phyloP scores from a whole-genome alignment of 1,284 basidiomycete species.

The Trametes sp. region DNA sequence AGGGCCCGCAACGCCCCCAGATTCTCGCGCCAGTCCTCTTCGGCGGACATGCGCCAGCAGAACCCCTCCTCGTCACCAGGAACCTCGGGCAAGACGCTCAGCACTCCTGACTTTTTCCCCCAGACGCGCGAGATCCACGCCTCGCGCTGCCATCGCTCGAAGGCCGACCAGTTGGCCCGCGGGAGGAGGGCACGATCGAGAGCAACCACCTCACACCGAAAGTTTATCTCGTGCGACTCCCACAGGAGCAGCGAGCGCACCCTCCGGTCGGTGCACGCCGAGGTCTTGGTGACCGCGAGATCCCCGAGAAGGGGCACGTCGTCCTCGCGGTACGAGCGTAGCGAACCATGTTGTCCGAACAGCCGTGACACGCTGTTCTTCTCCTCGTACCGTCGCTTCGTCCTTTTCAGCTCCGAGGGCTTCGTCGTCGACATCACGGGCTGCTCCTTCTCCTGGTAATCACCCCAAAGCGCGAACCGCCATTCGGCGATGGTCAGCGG shows the following conservation, averaged over 20 bases:
- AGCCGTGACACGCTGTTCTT: neutral
- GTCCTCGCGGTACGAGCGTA: neutral
- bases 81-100: neutral
- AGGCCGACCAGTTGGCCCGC: neutral
- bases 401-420: neutral
- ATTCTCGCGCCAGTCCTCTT: neutral
- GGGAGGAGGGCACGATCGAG: neutral
- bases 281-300: neutral
- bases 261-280: neutral
- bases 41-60: neutral
- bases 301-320: neutral
- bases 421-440: neutral
- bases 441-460: neutral
- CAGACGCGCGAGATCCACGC: neutral
- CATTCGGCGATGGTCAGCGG: neutral
- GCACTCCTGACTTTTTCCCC: neutral
- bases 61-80: neutral
- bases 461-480: neutral
- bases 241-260: neutral
- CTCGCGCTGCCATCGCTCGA: neutral
- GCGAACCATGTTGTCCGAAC: neutral
- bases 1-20: neutral
- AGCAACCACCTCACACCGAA: neutral
- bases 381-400: neutral
- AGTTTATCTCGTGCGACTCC: slow-evolving; percentile 3